Base-by-base conservation (phyloP, 2,329 filamentous ascomycete genomes). In the Peltaster fructicola region DNA sequence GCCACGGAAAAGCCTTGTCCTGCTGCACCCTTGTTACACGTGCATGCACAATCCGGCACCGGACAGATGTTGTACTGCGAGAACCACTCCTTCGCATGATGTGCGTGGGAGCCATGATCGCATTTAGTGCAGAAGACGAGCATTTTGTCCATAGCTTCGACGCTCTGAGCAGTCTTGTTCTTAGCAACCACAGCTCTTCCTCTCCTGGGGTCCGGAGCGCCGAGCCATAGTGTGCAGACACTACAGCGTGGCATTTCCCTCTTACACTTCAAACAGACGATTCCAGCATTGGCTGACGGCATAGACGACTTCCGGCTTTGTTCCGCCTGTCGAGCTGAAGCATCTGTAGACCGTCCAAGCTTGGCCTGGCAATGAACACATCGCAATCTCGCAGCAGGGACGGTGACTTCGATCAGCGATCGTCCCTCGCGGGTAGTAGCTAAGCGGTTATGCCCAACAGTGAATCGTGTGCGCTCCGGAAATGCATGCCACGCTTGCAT, bases 401-500 rank as follows among this genome's bases (percentile, higher is more conserved):
- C 8, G 9, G 72, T 64, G 29, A n/a, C n/a, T n/a, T 68, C 68
- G 35, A 77, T 62, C 6, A 66, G 63, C n/a, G 66, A 66, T 6
- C 53, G 50, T 19, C 73, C 74, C 26, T 70, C 63, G 26, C 67
- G 65, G 29, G 72, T 68, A 36, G 57, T 52, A 7, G 73, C 74
- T 36, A 65, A 65, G 34, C 70, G 68, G 13, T 73, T 79, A 41
- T 77, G 76, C 44, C 78, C 72, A 31, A 78, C 74, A 37, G 79
- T 73, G 50, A 82, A 85, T 40, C 73, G 74, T 27, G 76, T 75
- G 22, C 78, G 69, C 36, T 78, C 65, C 33, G 76, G 68, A 53
- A 79, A 84, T 27, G 68, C 54, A 26, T 64, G 63, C 66, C 67
- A 73, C 62, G 66, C 48, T 64, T 75, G 61, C 78, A 78, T 35